Base-by-base conservation (phyloP, 305 asterid genomes). In the Stenogyne calaminthoides region DNA sequence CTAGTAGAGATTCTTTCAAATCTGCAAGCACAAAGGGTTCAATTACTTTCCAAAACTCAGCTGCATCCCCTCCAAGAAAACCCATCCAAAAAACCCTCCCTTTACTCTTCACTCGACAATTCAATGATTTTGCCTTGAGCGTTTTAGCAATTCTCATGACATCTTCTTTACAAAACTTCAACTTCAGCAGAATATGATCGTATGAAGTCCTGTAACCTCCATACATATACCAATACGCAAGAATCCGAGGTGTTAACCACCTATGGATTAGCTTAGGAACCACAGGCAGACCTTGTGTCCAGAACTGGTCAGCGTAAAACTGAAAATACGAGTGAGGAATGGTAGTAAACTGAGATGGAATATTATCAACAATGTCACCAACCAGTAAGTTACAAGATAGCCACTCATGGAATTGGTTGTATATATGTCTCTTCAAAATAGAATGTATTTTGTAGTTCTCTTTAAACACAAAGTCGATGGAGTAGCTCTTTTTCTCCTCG, bases 211-310 rank as follows among this genome's bases (percentile, higher is more conserved):
- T 87, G 71, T 85, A 83, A 39, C 99, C 99, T 3, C 91, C 89
- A 20, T 88, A 88, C 99, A 94, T 91, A 39, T 90, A 94, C 99
- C 99, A 94, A 64, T 90, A 92, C 9, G 98, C 99, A 81, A 94
- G 91, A 79, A 85, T 93, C 37, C 91, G 88, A 52, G 96, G 96
- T 1, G 98, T 90, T 75, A 94, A 27, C 98, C 99, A 94, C 76
- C 97, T 80, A 46, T 91, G 92, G 65, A 94, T 84, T 55, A 94
- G 88, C 80, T 87, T 90, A 36, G 99, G 99, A 61, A 90, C 83
- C 7, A 68, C 85, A 5, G 87, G 91, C 15, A 7, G 72, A 16
- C 91, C 86, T 20, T 84, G 83, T 2, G 88, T 82, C 84, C 85
- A 86, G 82, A 94, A 94, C 77, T 88, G 97, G 47, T 94, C 87